A percentile compares a stretch with the other conserved stretches of the same genome.
Conservation (phyloP, 148 eudicot species). For the Chenopodium suecicum region DNA sequence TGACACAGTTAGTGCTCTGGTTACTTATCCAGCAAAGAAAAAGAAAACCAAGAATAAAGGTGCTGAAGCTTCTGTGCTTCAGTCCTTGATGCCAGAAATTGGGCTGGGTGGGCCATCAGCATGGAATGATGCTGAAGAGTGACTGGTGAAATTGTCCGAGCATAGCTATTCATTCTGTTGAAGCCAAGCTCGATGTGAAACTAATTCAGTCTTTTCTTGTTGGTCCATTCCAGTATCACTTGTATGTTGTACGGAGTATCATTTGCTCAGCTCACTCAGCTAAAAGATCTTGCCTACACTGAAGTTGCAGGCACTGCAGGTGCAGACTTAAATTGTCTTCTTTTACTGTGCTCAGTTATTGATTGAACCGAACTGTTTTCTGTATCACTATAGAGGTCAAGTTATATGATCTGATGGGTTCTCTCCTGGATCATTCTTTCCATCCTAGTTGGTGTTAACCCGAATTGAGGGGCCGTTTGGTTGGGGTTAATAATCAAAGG, state of each 20-base stretch:
- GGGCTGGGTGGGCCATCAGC: conserved; percentile 87
- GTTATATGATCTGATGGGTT: neutral
- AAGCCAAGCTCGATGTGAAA: neutral
- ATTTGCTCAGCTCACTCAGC: neutral
- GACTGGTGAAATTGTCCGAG: conserved; percentile 13
- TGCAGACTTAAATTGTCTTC: neutral
- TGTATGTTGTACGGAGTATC: neutral
- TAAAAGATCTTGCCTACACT: neutral
- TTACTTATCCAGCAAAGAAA: conserved; percentile 43
- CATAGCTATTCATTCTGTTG: neutral
- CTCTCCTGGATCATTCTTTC: neutral
- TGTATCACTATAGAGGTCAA: neutral
- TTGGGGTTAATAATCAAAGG: too few species aligned
- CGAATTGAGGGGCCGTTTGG: neutral
- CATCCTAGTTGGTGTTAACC: neutral
- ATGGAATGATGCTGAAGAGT: conserved; percentile 45
- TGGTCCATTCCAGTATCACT: neutral
- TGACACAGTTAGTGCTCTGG: conserved; percentile 37
- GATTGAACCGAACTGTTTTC: neutral
- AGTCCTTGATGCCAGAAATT: conserved; percentile 45
- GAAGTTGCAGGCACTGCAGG: neutral
- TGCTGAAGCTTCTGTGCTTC: conserved; percentile 32
- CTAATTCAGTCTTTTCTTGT: neutral
- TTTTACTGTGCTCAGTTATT: neutral
- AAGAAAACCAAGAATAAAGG: conserved; percentile 50